Evolutionary conservation across 805 yeast genomes (phyloP), one percentile per base, ranked within the genome.

Genomic region (Torulaspora maleeae): DNA sequence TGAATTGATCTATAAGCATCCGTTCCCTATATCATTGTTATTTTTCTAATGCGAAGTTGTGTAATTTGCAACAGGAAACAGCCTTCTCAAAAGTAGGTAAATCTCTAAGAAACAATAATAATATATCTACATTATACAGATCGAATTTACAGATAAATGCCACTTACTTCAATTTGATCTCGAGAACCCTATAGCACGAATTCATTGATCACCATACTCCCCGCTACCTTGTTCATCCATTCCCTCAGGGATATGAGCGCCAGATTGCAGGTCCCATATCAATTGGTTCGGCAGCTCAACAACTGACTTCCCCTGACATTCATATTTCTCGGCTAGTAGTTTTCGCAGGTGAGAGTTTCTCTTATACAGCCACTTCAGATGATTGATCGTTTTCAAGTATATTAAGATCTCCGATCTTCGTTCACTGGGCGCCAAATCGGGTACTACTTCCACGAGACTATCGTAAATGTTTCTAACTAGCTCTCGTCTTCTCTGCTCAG

Each of bases 401-500:
- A 90, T 86, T 13, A 80, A 73, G 27, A 86, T 74, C 58, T 90
- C 98, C 0, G 95, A 83, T 35, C 96, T 70, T 44, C 83, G 80
- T 54, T 91, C 96, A 19, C 72, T 69, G n/a, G 74, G 72, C 1
- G 76, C 71, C 35, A 90, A 68, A 7, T 77, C 80, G 0, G 97
- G 97, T 1, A 93, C 88, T 7, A 86, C 63, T 1, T 75, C 71
- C 0, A 89, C 90, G 17, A 90, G 71, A 44, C 75, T 76, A 55
- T 86, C 95, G 58, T 87, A 90, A 8, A 88, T 90, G 8, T 81
- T 77, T 36, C 97, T 71, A 17, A 91, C 87, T 34, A 90, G 87
- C 52, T 82, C 87, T 50, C 98, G 72, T 56, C 98, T 73, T 58
- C 84, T 85, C 61, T 88, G 90, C 61, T 90, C 98, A 0, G 90